phyloP scores from a whole-genome alignment of 805 yeast species.

The Candida krabiensis region DNA sequence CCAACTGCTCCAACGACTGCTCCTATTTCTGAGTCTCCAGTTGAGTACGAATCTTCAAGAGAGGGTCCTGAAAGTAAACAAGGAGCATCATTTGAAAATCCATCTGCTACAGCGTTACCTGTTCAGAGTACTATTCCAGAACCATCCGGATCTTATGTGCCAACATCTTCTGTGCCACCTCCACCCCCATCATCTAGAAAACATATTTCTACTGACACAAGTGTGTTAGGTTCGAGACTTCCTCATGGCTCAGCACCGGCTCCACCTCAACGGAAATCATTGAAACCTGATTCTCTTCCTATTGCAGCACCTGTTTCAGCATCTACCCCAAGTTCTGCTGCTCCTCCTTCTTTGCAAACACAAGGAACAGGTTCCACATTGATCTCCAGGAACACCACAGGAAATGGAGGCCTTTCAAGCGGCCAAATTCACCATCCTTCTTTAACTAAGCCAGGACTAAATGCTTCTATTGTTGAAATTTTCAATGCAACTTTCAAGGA shows the following conservation, averaged over 20 bases:
- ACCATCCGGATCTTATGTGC: constrained; percentile 5
- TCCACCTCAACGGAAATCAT: constrained; percentile 34
- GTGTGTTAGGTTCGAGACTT: constrained; percentile 13
- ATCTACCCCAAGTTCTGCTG: constrained; percentile 14
- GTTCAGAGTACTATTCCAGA: constrained; percentile 18
- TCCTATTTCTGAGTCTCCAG: constrained; percentile 14
- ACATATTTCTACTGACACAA: constrained; percentile 22
- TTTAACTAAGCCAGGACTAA: constrained; percentile 61
- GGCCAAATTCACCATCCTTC: constrained; percentile 51
- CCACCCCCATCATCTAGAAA: constrained; percentile 37
- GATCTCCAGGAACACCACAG: constrained; percentile 33
- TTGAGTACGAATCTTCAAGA: constrained; percentile 4
- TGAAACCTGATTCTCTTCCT: constrained; percentile 8
- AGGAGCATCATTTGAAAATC: too few species aligned
- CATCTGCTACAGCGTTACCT: too few species aligned
- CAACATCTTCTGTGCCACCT: constrained; percentile 25
- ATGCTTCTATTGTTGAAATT: constrained; percentile 84
- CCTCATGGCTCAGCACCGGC: constrained; percentile 32
- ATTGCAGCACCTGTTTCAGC: background rate
- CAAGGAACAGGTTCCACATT: constrained; percentile 45
- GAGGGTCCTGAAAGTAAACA: background rate
- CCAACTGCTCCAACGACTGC: constrained; percentile 20
- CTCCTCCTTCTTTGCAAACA: constrained; percentile 33
- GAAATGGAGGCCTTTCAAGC: constrained; percentile 32
- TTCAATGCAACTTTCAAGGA: constrained; percentile 72